Percentiles rank a stretch among this genome's conserved stretches.
Conservation (phyloP, 1,284 basidiomycete species). For the Sphaerobolus stellatus region DNA sequence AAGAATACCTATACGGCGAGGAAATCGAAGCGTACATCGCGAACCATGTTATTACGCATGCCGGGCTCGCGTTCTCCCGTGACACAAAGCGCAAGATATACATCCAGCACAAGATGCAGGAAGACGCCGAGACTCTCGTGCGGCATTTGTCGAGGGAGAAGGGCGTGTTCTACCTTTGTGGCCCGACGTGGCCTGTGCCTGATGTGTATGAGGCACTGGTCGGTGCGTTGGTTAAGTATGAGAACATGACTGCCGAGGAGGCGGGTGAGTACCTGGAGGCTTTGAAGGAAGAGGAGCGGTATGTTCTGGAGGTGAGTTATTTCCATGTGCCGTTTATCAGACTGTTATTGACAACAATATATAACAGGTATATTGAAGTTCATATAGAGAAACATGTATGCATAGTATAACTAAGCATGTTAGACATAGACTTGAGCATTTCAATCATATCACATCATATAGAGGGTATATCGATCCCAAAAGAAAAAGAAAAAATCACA, state of each 20-base stretch:
- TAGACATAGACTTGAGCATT: too few relatives aligned
- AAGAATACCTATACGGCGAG: slow-evolving; percentile 96
- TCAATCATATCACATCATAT: too few relatives aligned
- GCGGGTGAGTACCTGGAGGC: slow-evolving; percentile 87
- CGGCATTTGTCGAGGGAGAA: slow-evolving; percentile 68
- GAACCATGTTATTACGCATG: slow-evolving; percentile 82
- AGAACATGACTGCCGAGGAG: slow-evolving; percentile 60
- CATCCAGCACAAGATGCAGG: slow-evolving; percentile 97
- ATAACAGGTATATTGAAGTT: not conserved
- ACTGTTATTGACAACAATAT: not conserved
- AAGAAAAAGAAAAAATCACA: too few relatives aligned
- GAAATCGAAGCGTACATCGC: slow-evolving; percentile 84
- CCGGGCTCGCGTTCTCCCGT: slow-evolving; percentile 95
- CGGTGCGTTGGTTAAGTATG: slow-evolving; percentile 71
- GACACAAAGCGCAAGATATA: slow-evolving; percentile 93
- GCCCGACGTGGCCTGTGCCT: slow-evolving; percentile 97
- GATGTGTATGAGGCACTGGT: slow-evolving; percentile 95
- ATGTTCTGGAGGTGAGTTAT: slow-evolving; percentile 83
- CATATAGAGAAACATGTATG: too few relatives aligned
- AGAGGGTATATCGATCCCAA: too few relatives aligned
- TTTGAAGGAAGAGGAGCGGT: slow-evolving; percentile 96
- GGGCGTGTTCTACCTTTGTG: slow-evolving; percentile 95
- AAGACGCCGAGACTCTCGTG: slow-evolving; percentile 80
- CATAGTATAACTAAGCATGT: too few relatives aligned
- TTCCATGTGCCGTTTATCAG: not conserved